Evolutionary conservation across 1,139 yeast genomes (phyloP).

Genomic region (Debaryomyces nepalensis): DNA sequence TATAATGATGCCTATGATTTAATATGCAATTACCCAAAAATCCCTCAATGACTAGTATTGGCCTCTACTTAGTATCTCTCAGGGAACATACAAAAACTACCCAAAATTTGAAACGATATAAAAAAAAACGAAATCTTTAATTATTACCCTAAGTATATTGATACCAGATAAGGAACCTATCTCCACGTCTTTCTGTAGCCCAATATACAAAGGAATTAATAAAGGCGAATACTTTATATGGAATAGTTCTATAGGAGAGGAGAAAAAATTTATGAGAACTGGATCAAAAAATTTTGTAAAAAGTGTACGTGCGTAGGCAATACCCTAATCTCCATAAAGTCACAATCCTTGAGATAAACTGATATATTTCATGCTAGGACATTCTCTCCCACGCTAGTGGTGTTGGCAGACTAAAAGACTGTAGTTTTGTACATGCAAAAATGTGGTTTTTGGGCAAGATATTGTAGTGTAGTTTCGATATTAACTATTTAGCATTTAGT

Average conservation of each 20-base stretch:
- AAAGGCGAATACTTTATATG: slow-evolving; percentile 1
- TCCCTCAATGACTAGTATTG: neutral
- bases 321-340: slow-evolving; percentile 5
- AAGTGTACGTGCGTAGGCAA: slow-evolving; percentile 9
- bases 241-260: neutral
- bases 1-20: slow-evolving; percentile 4
- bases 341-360: too few species aligned
- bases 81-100: slow-evolving; percentile 3
- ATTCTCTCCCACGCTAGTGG: neutral
- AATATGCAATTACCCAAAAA: slow-evolving; percentile 5
- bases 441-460: too few species aligned
- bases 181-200: neutral
- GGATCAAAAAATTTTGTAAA: slow-evolving; percentile 9
- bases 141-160: neutral
- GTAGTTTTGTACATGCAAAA: too few species aligned
- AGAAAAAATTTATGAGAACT: slow-evolving; percentile 10
- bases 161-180: neutral
- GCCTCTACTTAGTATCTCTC: slow-evolving; percentile 4
- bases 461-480: too few species aligned
- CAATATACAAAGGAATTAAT: slow-evolving; percentile 7
- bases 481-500: too few species aligned
- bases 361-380: too few species aligned
- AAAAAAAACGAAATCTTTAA: slow-evolving; percentile 3
- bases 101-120: slow-evolving; percentile 5
- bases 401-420: too few species aligned